phyloP scores from a whole-genome alignment of 257 asterid genomes.

The Parsonsia alboflavescens region DNA sequence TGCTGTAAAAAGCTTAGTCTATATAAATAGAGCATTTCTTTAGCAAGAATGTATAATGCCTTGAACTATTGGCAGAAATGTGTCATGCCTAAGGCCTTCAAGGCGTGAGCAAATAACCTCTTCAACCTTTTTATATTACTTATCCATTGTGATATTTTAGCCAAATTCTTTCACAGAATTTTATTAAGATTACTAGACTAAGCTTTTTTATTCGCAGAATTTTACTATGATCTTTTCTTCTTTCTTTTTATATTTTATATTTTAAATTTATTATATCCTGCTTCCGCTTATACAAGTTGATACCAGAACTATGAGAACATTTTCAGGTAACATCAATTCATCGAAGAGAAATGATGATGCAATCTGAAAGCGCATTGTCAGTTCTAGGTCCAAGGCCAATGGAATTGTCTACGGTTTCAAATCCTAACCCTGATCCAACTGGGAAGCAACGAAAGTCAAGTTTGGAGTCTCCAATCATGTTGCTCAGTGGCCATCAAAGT shows the following conservation, averaged over 20 bases:
- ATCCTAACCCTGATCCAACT: slow-evolving; percentile 43
- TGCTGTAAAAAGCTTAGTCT: not conserved
- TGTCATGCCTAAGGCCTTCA: not conserved
- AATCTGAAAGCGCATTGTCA: slow-evolving; percentile 82
- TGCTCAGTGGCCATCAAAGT: slow-evolving; percentile 87
- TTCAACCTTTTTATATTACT: not conserved
- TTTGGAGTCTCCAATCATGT: slow-evolving; percentile 90
- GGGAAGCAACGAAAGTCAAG: slow-evolving; percentile 73
- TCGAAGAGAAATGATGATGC: slow-evolving; percentile 43
- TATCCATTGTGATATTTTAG: not conserved
- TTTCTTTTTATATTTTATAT: not conserved
- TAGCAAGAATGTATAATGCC: not conserved
- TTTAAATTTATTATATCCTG: no score
- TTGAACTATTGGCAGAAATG: not conserved
- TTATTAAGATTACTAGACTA: no score
- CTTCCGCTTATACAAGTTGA: not conserved
- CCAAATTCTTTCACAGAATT: not conserved
- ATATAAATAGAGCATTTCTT: not conserved
- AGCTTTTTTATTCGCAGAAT: no score
- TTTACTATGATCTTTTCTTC: not conserved
- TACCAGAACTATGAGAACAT: not conserved
- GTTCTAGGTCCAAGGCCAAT: slow-evolving; percentile 78
- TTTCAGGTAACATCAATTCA: not conserved
- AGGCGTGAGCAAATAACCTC: not conserved
- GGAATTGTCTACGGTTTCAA: slow-evolving; percentile 47